Evolutionary conservation across 129 eudicot genomes (phyloP), one percentile per base, ranked within the genome.

Genomic region (Deinandra increscens): DNA sequence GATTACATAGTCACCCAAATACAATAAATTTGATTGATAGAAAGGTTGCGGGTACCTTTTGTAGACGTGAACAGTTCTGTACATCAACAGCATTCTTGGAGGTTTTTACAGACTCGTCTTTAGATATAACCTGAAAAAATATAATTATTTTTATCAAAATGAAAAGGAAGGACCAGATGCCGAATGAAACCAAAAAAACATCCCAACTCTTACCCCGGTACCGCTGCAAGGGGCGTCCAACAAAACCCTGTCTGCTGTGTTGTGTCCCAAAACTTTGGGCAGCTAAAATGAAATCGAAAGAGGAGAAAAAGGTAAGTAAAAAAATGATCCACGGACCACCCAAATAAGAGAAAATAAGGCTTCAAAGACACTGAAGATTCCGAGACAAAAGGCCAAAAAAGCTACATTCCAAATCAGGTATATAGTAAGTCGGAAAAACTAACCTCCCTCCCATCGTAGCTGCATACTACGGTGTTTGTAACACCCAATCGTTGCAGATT

Each of bases 141-240:
- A 38, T 76, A 9, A 22, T 10, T 7, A 17, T 44, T 60, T 19
- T 13, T 26, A 41, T 36, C 23, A 45, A 22, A 73, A 22, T 15
- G 45, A 7, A 41, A 49, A 58, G 43, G 4, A 62, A 20, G 18
- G 26, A 56, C 13, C 22, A 9, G 12, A 26, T 41, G 6, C 20
- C 34, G 59, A 19, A 8, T 38, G 23, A 62, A 18, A 69, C 13
- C n/a, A 15, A 19, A 46, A 15, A 75, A 20, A 38, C 33, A 23
- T 38, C 49, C 13, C 48, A 60, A 14, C 9, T 20, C 90, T 48
- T 92, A 92, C 98, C 82, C 98, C 98, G 12, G 98, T 93, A 64
- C 98, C 98, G 76, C 98, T 93, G 87, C 98, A 93, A 70, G 98
- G 98, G 23, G 98, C 98, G 83, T 93, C 98, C 83, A 93, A 72